These are phyloP conservation scores for Podospora fimiseda DNA, from an alignment of 495 filamentous ascomycete genomes.

Conservation along the genomic window DNA sequence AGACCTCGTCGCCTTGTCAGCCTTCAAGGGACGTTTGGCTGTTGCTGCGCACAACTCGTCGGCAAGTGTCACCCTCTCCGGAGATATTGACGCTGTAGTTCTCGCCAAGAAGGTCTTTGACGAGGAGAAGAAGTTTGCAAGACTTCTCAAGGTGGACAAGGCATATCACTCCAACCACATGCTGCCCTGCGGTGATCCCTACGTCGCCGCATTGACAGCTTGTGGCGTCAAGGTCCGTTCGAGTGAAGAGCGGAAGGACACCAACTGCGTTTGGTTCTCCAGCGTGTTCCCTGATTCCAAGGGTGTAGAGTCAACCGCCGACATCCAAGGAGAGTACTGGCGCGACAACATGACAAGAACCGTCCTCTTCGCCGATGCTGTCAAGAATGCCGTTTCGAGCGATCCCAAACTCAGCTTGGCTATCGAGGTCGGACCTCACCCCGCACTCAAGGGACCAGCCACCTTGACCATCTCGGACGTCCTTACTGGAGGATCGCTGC, in stretches of 20 bases:
- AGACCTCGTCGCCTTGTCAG: neutral
- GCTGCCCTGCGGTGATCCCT: neutral
- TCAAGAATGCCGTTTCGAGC: neutral
- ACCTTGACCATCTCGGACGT: neutral
- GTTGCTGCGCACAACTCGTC: neutral
- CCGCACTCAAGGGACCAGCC: neutral
- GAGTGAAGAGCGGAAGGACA: neutral
- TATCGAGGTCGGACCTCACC: neutral
- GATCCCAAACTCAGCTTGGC: neutral
- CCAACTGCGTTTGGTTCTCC: neutral
- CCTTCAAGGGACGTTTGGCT: neutral
- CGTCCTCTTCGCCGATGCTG: neutral
- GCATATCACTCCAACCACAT: constrained; percentile 37
- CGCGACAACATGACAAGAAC: neutral
- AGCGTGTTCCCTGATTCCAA: neutral
- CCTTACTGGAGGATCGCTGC: neutral
- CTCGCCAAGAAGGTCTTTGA: neutral
- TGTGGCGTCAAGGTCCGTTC: neutral
- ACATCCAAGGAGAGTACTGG: neutral
- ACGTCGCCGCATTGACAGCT: neutral
- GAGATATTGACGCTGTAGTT: neutral
- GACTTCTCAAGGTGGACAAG: constrained; percentile 27
- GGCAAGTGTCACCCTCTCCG: neutral
- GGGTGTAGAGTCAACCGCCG: neutral
- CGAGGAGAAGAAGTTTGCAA: neutral